Percentiles rank a stretch among this genome's conserved stretches.
phyloP scores from a whole-genome alignment of 305 asterid genomes.

The Solanum hybrid region DNA sequence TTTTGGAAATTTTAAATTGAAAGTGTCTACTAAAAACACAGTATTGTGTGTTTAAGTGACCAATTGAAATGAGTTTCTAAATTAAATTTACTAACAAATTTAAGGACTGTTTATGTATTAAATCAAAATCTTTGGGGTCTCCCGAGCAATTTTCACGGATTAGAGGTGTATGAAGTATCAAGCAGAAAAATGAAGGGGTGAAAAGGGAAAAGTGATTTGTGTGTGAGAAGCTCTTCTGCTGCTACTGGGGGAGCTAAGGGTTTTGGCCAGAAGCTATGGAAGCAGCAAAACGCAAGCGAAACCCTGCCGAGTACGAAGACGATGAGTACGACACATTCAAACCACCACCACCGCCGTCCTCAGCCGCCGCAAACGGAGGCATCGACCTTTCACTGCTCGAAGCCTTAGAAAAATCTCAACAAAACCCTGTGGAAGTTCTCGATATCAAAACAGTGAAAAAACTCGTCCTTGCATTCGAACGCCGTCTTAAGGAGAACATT shows the following conservation, averaged over 20 bases:
- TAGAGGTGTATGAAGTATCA: background rate
- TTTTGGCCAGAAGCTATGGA: conserved; percentile 1
- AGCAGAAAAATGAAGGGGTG: background rate
- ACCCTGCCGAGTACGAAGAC: conserved; percentile 7
- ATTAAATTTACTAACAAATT: background rate
- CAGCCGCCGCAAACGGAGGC: conserved; percentile 16
- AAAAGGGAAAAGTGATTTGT: background rate
- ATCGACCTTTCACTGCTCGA: conserved; percentile 80
- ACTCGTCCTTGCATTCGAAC: conserved; percentile 75
- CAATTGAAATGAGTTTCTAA: background rate
- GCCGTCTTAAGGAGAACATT: conserved; percentile 84
- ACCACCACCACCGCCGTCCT: conserved; percentile 18
- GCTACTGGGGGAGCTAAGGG: background rate
- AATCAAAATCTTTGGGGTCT: background rate
- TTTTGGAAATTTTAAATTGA: background rate
- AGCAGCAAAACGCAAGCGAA: conserved; percentile 52
- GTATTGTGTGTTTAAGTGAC: background rate
- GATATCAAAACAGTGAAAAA: conserved; percentile 82
- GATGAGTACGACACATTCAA: conserved; percentile 12
- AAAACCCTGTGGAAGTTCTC: conserved; percentile 58
- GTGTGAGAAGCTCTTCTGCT: background rate
- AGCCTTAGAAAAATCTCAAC: conserved; percentile 80
- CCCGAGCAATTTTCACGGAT: background rate
- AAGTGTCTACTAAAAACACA: background rate
- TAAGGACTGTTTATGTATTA: background rate